These are phyloP conservation scores for Borealophlyctis nickersoniae DNA, from an alignment of 192 early-diverging fungal genomes.

Conservation along the genomic window DNA sequence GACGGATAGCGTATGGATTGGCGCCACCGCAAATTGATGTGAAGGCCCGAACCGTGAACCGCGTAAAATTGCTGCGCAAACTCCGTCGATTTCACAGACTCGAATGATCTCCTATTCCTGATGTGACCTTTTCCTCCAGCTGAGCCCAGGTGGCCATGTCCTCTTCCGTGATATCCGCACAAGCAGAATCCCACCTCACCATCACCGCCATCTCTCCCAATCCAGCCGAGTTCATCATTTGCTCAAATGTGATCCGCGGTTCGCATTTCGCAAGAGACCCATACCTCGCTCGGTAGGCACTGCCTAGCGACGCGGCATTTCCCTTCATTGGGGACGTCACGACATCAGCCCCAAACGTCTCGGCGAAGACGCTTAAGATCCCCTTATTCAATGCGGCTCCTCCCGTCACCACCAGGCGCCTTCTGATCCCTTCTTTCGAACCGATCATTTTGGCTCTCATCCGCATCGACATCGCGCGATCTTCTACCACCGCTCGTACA, in stretches of 20 bases:
- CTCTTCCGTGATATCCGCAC: too few species aligned
- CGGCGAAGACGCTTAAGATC: slow-evolving; percentile 58
- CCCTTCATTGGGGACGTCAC: slow-evolving; percentile 23
- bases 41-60: too few species aligned
- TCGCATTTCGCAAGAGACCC: neutral
- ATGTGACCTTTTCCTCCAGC: too few species aligned
- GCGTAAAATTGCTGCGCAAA: too few species aligned
- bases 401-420: slow-evolving; percentile 66
- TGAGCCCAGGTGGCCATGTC: too few species aligned
- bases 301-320: slow-evolving; percentile 62
- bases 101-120: too few species aligned
- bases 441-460: slow-evolving; percentile 22
- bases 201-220: neutral
- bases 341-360: slow-evolving; percentile 72
- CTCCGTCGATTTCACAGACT: too few species aligned
- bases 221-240: neutral
- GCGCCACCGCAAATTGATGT: too few species aligned
- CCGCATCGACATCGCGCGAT: slow-evolving; percentile 71
- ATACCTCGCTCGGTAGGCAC: slow-evolving; percentile 51
- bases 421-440: neutral
- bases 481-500: slow-evolving; percentile 68
- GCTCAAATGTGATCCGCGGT: neutral
- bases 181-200: slow-evolving; percentile 8
- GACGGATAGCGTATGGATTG: too few species aligned
- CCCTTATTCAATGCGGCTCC: slow-evolving; percentile 64